These are phyloP conservation scores for Dipteronia dyeriana DNA, from an alignment of 345 rosid species.

Conservation along the genomic window DNA sequence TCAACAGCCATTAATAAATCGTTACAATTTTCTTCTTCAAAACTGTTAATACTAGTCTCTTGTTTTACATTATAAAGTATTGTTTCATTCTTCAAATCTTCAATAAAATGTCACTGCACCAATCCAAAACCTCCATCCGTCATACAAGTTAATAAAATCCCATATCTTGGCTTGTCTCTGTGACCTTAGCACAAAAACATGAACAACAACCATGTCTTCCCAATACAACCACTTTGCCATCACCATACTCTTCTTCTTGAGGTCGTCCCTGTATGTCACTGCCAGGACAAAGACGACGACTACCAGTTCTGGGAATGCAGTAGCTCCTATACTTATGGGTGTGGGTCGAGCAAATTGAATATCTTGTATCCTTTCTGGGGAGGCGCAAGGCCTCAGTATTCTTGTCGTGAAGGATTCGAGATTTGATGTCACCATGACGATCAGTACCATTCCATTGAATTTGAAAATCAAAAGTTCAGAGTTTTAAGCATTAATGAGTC, in stretches of 20 bases:
- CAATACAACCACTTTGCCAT: not conserved
- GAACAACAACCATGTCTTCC: not conserved
- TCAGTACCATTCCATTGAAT: not conserved
- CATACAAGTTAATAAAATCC: no score
- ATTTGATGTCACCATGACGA: conserved; percentile 29
- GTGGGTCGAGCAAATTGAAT: not conserved
- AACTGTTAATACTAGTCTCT: no score
- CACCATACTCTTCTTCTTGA: not conserved
- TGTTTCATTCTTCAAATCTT: no score
- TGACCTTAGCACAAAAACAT: not conserved
- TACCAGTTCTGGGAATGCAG: not conserved
- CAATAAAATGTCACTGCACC: no score
- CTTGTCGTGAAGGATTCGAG: conserved; percentile 38
- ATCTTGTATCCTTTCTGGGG: conserved; percentile 58
- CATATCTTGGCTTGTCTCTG: not conserved
- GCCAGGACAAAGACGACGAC: not conserved
- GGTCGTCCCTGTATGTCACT: not conserved
- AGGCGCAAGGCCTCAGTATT: conserved; percentile 16
- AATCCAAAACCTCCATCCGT: no score
- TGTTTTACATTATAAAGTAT: no score
- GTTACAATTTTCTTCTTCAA: no score
- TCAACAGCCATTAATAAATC: no score
- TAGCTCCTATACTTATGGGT: not conserved
- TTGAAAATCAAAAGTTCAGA: not conserved
- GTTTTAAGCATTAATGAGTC: not conserved